Conservation (phyloP, 2,329 filamentous ascomycete genomes). For the Beauveria brongniartii region DNA sequence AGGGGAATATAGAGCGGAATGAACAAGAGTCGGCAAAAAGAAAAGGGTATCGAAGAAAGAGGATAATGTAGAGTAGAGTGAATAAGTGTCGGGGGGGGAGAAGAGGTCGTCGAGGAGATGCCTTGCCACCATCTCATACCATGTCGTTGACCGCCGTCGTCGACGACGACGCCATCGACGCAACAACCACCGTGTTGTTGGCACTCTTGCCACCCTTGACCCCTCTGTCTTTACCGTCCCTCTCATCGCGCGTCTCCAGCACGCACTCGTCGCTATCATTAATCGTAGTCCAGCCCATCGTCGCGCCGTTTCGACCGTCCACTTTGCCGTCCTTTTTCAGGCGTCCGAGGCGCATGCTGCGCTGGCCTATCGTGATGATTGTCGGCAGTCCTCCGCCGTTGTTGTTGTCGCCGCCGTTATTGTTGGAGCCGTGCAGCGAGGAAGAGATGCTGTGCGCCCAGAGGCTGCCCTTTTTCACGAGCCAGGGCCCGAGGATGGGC, state of each 20-base stretch:
- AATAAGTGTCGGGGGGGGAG: no score
- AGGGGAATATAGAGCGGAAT: no score
- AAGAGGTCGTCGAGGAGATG: neutral
- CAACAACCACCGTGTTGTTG: neutral
- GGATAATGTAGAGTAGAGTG: no score
- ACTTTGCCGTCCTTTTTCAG: conserved; percentile 13
- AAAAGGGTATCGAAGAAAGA: no score
- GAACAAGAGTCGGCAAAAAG: no score
- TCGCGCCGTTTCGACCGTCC: neutral
- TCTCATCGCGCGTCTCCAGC: conserved; percentile 4
- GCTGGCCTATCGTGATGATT: conserved; percentile 17
- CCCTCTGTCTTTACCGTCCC: neutral
- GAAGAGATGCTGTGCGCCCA: conserved; percentile 13
- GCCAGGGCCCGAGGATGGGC: conserved; percentile 19
- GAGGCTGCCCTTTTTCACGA: conserved; percentile 14
- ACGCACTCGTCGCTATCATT: conserved; percentile 18
- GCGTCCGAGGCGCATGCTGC: conserved; percentile 14
- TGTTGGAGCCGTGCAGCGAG: neutral
- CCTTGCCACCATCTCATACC: neutral
- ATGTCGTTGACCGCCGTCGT: conserved; percentile 2
- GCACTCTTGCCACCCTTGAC: neutral
- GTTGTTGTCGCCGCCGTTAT: neutral
- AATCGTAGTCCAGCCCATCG: conserved; percentile 17
- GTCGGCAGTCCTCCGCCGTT: conserved; percentile 10
- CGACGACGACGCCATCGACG: neutral